phyloP scores from a whole-genome alignment of 805 yeast genomes.

The Cyberlindnera samutprakarnensis region DNA sequence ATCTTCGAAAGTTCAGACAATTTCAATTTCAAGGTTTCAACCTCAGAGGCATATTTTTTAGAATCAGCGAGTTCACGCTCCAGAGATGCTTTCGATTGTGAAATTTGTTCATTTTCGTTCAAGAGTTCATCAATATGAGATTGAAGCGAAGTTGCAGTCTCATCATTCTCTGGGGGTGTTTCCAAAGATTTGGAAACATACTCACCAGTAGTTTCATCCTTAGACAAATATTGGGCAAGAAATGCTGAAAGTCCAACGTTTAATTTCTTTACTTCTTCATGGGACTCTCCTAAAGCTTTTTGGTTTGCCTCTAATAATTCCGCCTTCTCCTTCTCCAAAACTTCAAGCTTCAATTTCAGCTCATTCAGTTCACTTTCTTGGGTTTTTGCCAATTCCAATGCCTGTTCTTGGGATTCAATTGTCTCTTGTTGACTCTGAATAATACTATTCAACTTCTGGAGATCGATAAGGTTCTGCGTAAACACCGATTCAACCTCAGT shows the following conservation, averaged over 20 bases:
- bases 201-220: conserved; percentile 15
- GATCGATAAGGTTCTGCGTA: conserved; percentile 43
- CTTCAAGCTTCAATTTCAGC: conserved; percentile 38
- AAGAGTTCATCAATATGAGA: conserved; percentile 50
- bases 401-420: conserved; percentile 32
- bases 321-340: conserved; percentile 36
- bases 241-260: conserved; percentile 23
- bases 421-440: conserved; percentile 45
- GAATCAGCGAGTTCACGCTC: conserved; percentile 24
- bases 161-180: not conserved
- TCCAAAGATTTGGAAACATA: conserved; percentile 6
- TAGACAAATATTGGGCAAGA: conserved; percentile 19
- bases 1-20: conserved; percentile 31
- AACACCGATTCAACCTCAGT: conserved; percentile 44
- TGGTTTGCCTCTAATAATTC: conserved; percentile 31
- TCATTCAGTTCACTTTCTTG: conserved; percentile 40
- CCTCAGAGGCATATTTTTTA: conserved; percentile 15
- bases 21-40: conserved; percentile 23
- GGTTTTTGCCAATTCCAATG: conserved; percentile 36
- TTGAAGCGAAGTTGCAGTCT: conserved; percentile 31
- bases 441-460: conserved; percentile 44
- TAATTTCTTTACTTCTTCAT: conserved; percentile 21
- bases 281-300: conserved; percentile 22
- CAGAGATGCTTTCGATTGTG: conserved; percentile 25
- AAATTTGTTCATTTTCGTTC: conserved; percentile 36